Evolutionary conservation across 345 rosid genomes (phyloP), one percentile per base, ranked within the genome.

Genomic region (Salix suchowensis): DNA sequence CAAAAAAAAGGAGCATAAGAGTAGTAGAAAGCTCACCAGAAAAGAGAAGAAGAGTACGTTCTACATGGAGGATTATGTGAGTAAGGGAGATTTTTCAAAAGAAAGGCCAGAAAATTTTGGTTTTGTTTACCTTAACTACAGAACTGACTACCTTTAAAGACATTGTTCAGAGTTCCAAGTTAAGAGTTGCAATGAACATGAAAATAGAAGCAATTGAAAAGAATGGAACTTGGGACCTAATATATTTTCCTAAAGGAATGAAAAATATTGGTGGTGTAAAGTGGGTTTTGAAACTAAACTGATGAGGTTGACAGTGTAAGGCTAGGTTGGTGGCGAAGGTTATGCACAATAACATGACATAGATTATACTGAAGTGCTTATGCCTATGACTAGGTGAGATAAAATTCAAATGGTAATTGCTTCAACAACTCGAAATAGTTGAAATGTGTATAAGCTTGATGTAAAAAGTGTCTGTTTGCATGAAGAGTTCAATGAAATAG

Each of bases 221-320:
- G 12, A 62, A 65, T 74, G 70, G 26, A 34, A 67, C 70, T 32
- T 67, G 7, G 9, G 24, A 32, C 11, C 26, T 60, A 5, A 64
- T 6, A 60, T 40, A 26, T 36, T 44, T 44, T 40, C 60, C 61
- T 39, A 44, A 64, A 42, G 44, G 69, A 74, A 21, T 0, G 40
- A 37, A 8, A 37, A 37, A 37, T 37, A 30, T 24, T 24, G 32
- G 32, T 37, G 10, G 40, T 6, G 40, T 28, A 14, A 64, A 55
- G 9, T 74, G 70, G 70, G 77, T 40, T 62, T 62, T 62, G 42
- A 50, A 24, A 74, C 70, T 65, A 62, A 73, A 52, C 74, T 52
- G 68, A 54, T 32, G 14, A 60, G 52, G 68, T 60, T 34, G 66
- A 32, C 67, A 54, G 55, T 54, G 58, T 26, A 73, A 37, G 70